phyloP scores from a whole-genome alignment of 2,329 filamentous ascomycete species.

The Aschersonia sp. region DNA sequence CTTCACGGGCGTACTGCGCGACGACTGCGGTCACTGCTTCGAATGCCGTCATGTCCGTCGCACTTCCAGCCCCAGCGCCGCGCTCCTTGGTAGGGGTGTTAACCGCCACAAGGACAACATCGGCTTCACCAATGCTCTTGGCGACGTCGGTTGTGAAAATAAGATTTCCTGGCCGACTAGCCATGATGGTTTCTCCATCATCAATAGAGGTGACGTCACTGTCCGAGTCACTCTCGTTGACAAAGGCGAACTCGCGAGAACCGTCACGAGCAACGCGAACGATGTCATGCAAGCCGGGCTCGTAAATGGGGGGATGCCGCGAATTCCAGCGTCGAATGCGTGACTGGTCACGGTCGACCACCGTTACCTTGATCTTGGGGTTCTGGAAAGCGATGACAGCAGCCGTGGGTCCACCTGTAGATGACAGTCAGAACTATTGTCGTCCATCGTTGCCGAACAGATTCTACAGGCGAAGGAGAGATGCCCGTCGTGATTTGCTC shows the following conservation, averaged over 20 bases:
- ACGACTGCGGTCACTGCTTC: conserved; percentile 56
- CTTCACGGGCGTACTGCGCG: conserved; percentile 48
- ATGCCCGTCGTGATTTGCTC: not conserved
- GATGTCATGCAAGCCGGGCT: conserved; percentile 56
- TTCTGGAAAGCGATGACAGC: conserved; percentile 63
- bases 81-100: conserved; percentile 66
- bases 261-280: conserved; percentile 51
- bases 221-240: conserved; percentile 19
- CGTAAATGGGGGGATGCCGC: conserved; percentile 58
- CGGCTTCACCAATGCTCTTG: conserved; percentile 47
- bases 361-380: conserved; percentile 54
- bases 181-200: conserved; percentile 18
- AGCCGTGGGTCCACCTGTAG: conserved; percentile 55
- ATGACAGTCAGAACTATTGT: not conserved
- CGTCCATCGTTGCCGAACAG: too few species aligned
- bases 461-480: too few species aligned
- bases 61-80: conserved; percentile 54
- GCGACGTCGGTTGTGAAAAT: conserved; percentile 59
- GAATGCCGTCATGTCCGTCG: conserved; percentile 59
- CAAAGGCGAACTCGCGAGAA: conserved; percentile 26
- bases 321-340: conserved; percentile 65
- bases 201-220: conserved; percentile 15
- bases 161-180: conserved; percentile 46
- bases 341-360: conserved; percentile 54
- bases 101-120: conserved; percentile 62